Evolutionary conservation across 805 yeast genomes (phyloP).

Genomic region (Candida ascalaphidarum): DNA sequence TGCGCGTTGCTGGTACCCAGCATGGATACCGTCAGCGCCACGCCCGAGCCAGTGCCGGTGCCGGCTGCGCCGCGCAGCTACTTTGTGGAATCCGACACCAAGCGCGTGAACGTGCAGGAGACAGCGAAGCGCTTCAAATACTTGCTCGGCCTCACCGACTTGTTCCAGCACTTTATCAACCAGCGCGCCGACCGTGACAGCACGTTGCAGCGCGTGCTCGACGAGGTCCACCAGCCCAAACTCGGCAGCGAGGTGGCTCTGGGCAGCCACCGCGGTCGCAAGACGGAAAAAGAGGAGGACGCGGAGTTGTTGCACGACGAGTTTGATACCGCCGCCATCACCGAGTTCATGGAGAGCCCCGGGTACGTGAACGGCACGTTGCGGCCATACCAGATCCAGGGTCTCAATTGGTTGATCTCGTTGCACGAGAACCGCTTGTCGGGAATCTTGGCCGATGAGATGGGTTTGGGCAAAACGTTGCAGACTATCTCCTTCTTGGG

Average conservation of each 20-base stretch:
- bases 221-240: slow-evolving; percentile 44
- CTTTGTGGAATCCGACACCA: slow-evolving; percentile 25
- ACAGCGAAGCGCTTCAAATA: slow-evolving; percentile 70
- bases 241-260: slow-evolving; percentile 24
- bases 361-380: slow-evolving; percentile 63
- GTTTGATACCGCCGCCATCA: slow-evolving; percentile 49
- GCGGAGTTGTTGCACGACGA: slow-evolving; percentile 84
- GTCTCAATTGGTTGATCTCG: slow-evolving; percentile 89
- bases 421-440: slow-evolving; percentile 81
- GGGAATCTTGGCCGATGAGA: slow-evolving; percentile 95
- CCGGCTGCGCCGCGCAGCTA: too few species aligned
- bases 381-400: slow-evolving; percentile 91
- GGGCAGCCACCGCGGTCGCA: slow-evolving; percentile 37
- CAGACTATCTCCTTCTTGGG: slow-evolving; percentile 93
- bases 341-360: slow-evolving; percentile 84
- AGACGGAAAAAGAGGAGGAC: slow-evolving; percentile 93
- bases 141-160: slow-evolving; percentile 71
- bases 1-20: too few species aligned
- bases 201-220: slow-evolving; percentile 51
- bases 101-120: slow-evolving; percentile 43
- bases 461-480: slow-evolving; percentile 95
- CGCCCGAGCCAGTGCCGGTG: too few species aligned
- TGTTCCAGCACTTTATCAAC: slow-evolving; percentile 83
- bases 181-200: slow-evolving; percentile 74
- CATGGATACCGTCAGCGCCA: too few species aligned